Evolutionary conservation across 768 basidiomycete genomes (phyloP).

Genomic region (Sutorius australiensis): DNA sequence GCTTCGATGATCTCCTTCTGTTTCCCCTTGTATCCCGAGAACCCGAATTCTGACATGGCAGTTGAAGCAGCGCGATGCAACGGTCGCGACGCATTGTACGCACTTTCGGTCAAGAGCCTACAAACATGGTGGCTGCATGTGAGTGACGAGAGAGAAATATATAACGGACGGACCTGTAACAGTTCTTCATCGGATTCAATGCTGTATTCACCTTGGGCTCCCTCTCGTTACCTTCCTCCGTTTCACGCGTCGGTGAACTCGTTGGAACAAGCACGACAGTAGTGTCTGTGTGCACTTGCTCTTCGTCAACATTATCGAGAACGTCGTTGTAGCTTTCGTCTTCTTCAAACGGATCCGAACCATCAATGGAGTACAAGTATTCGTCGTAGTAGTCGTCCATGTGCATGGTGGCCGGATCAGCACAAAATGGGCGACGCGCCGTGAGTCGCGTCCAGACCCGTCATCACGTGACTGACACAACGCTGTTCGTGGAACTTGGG

Average conservation of each 20-base stretch:
- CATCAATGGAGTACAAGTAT: conserved; percentile 21
- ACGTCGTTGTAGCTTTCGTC: conserved; percentile 20
- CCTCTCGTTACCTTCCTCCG: not conserved
- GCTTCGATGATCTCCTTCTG: conserved; percentile 75
- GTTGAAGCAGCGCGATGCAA: not conserved
- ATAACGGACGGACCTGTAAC: conserved; percentile 13
- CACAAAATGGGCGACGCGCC: conserved; percentile 1
- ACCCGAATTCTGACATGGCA: conserved; percentile 58
- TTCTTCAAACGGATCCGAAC: conserved; percentile 4
- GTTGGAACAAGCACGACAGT: conserved; percentile 17
- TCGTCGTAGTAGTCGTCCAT: conserved; percentile 21
- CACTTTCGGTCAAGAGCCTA: conserved; percentile 27
- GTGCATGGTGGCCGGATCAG: conserved; percentile 4
- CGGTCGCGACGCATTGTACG: not conserved
- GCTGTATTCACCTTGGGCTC: not conserved
- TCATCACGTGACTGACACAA: conserved; percentile 1
- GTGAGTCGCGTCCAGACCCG: not conserved
- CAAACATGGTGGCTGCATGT: not conserved
- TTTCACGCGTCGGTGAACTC: conserved; percentile 7
- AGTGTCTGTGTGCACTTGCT: conserved; percentile 5
- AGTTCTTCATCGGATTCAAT: conserved; percentile 4
- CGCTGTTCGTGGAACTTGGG: no score
- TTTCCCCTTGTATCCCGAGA: conserved; percentile 66
- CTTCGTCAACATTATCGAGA: conserved; percentile 23
- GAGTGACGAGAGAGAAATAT: not conserved